phyloP scores from a whole-genome alignment of 192 early-diverging fungal genomes.

The Phlyctochytrium bullatum region DNA sequence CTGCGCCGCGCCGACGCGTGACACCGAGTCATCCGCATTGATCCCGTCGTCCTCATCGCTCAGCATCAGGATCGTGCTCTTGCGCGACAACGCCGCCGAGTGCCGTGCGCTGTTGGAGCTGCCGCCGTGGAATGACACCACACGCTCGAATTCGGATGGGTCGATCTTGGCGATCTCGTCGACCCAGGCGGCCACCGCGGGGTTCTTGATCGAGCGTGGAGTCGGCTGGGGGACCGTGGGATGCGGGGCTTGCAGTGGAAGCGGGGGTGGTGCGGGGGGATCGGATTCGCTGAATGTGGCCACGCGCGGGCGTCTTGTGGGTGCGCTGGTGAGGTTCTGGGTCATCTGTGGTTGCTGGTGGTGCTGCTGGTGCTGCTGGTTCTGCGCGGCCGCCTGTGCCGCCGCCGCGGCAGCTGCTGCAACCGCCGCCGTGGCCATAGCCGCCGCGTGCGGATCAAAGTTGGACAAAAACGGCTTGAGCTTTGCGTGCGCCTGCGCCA shows the following conservation, averaged over 20 bases:
- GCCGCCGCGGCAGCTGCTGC: background rate
- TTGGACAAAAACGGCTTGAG: background rate
- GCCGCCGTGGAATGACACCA: background rate
- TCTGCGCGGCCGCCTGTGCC: background rate
- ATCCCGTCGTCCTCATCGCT: background rate
- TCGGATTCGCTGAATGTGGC: background rate
- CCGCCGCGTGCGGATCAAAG: background rate
- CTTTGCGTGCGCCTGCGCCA: too few relatives aligned
- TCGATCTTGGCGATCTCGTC: background rate
- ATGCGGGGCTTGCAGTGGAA: background rate
- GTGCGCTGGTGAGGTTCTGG: too few relatives aligned
- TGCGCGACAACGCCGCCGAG: background rate
- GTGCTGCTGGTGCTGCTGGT: background rate
- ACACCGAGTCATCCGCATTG: background rate
- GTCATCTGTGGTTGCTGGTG: background rate
- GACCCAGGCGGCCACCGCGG: constrained; percentile 2
- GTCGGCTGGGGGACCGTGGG: background rate
- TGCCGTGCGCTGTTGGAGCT: too few relatives aligned
- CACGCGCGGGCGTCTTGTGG: too few relatives aligned
- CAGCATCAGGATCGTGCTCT: background rate
- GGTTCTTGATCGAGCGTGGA: background rate
- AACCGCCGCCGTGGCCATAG: background rate
- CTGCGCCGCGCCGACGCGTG: background rate
- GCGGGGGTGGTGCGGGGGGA: background rate
- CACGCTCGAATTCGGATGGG: constrained; percentile 1